These are phyloP conservation scores for Colletotrichum truncatum DNA, from an alignment of 2,329 filamentous ascomycete species.

Conservation along the genomic window DNA sequence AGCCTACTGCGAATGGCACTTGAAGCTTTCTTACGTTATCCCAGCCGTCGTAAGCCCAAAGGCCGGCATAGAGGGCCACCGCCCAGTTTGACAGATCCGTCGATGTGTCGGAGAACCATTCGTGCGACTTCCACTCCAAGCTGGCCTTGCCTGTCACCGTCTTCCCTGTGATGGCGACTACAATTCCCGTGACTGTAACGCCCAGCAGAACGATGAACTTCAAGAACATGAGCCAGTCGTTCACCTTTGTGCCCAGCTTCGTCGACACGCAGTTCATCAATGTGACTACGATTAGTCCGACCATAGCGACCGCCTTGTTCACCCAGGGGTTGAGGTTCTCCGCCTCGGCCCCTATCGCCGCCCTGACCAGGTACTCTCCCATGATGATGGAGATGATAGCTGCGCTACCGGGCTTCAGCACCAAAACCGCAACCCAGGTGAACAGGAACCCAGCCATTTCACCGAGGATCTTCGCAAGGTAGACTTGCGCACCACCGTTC, in stretches of 20 bases:
- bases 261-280: conserved; percentile 92
- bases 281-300: conserved; percentile 80
- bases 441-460: conserved; percentile 94
- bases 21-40: conserved; percentile 79
- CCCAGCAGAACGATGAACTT: conserved; percentile 92
- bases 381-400: conserved; percentile 98
- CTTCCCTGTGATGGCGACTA: conserved; percentile 87
- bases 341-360: conserved; percentile 86
- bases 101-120: conserved; percentile 90
- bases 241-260: conserved; percentile 83
- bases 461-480: conserved; percentile 95
- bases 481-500: conserved; percentile 93
- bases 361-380: conserved; percentile 94
- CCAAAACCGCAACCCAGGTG: conserved; percentile 94
- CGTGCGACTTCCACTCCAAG: conserved; percentile 84
- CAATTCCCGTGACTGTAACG: conserved; percentile 86
- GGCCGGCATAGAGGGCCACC: conserved; percentile 90
- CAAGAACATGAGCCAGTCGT: conserved; percentile 95
- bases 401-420: conserved; percentile 91
- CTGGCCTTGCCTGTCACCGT: conserved; percentile 80
- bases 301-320: conserved; percentile 85
- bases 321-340: conserved; percentile 86
- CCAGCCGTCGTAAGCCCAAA: conserved; percentile 99
- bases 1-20: neutral
- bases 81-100: conserved; percentile 87